These are phyloP conservation scores for Neurospora pannonica DNA, from an alignment of 495 filamentous ascomycete genomes.

Conservation along the genomic window DNA sequence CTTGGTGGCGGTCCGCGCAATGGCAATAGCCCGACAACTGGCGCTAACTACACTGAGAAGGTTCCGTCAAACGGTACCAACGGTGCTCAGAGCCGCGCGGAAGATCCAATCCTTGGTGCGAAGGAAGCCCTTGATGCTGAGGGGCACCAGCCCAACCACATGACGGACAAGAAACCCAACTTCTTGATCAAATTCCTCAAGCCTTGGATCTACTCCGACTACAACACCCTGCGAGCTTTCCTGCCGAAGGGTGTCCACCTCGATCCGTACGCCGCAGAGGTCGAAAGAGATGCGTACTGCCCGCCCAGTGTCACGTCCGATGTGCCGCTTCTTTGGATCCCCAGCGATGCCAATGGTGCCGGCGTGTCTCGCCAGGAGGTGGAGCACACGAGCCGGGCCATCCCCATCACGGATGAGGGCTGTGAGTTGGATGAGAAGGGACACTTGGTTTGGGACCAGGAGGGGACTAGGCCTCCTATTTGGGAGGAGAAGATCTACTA, in stretches of 20 bases:
- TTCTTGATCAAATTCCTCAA: constrained; percentile 61
- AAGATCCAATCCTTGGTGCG: constrained; percentile 16
- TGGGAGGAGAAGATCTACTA: constrained; percentile 62
- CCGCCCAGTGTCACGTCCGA: constrained; percentile 58
- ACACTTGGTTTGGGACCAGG: constrained; percentile 64
- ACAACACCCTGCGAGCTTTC: constrained; percentile 58
- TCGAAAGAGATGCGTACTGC: constrained; percentile 63
- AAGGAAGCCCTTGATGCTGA: not conserved
- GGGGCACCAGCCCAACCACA: not conserved
- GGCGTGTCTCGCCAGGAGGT: constrained; percentile 75
- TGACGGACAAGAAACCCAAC: constrained; percentile 28
- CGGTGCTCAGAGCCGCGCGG: constrained; percentile 15
- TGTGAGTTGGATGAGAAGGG: constrained; percentile 73
- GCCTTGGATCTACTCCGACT: constrained; percentile 69
- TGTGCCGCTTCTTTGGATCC: constrained; percentile 75
- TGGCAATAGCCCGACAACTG: constrained; percentile 11
- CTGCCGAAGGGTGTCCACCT: constrained; percentile 48
- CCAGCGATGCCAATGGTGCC: constrained; percentile 49
- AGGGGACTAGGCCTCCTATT: constrained; percentile 64
- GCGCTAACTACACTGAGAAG: constrained; percentile 18
- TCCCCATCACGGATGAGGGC: constrained; percentile 76
- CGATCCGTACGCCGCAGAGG: constrained; percentile 48
- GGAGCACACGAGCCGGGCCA: constrained; percentile 56
- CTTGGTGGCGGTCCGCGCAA: not conserved
- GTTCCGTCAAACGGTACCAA: constrained; percentile 20